Conservation (phyloP, 257 asterid species). For the Solanum medicagineum region DNA sequence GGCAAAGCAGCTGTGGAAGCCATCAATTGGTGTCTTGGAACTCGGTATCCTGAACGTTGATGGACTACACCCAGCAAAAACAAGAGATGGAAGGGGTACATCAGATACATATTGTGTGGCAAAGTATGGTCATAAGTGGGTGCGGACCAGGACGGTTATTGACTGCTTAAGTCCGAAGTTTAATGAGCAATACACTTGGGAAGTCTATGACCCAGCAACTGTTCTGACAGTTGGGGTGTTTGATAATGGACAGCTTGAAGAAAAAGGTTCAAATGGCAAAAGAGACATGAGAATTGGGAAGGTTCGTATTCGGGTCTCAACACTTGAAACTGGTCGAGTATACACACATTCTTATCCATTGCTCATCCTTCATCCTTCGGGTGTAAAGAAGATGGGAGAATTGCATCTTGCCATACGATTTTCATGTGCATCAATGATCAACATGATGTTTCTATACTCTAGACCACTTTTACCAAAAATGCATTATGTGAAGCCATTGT, state of each 20-base stretch:
- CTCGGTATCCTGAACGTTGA: slow-evolving; percentile 64
- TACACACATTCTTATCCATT: slow-evolving; percentile 79
- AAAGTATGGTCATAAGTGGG: slow-evolving; percentile 85
- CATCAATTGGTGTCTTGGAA: slow-evolving; percentile 63
- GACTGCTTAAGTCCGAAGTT: slow-evolving; percentile 78
- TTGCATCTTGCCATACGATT: slow-evolving; percentile 83
- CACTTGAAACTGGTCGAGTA: slow-evolving; percentile 71
- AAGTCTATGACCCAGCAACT: slow-evolving; percentile 87
- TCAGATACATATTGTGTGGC: slow-evolving; percentile 82
- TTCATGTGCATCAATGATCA: slow-evolving; percentile 52
- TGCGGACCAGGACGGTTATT: slow-evolving; percentile 67
- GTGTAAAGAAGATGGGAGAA: slow-evolving; percentile 94
- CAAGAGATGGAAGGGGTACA: slow-evolving; percentile 53
- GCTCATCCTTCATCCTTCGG: slow-evolving; percentile 69
- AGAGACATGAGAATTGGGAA: slow-evolving; percentile 64
- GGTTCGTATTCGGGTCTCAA: slow-evolving; percentile 72
- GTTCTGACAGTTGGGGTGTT: slow-evolving; percentile 86
- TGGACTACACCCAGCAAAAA: slow-evolving; percentile 69
- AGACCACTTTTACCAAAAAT: slow-evolving; percentile 74
- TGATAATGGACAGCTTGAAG: slow-evolving; percentile 43
- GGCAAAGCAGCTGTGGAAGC: slow-evolving; percentile 86
- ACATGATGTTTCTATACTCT: slow-evolving; percentile 60
- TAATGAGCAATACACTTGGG: slow-evolving; percentile 97
- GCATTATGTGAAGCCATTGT: slow-evolving; percentile 70
- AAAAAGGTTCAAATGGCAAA: slow-evolving; percentile 30